phyloP scores from a whole-genome alignment of 352 stramenopile genomes.

The Pythium scleroteichum region DNA sequence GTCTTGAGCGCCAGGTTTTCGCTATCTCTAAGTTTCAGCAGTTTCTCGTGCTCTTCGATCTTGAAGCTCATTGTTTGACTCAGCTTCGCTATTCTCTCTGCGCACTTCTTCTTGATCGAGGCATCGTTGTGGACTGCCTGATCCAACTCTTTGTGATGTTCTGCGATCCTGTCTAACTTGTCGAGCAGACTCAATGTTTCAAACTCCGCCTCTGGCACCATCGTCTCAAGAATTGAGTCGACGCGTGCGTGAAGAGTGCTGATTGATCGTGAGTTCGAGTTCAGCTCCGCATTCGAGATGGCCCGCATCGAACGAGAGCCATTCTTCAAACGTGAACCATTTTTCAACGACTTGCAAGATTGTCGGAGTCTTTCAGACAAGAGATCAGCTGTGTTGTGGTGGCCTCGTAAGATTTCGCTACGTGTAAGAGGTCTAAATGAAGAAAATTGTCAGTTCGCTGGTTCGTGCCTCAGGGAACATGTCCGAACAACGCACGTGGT shows the following conservation, averaged over 20 bases:
- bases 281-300: no score
- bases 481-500: slow-evolving; percentile 4
- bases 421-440: not conserved
- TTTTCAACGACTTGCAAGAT: slow-evolving; percentile 59
- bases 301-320: no score
- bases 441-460: not conserved
- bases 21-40: slow-evolving; percentile 41
- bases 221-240: slow-evolving; percentile 37
- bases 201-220: slow-evolving; percentile 4
- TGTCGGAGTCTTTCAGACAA: slow-evolving; percentile 47
- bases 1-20: slow-evolving; percentile 39
- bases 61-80: slow-evolving; percentile 72
- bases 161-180: slow-evolving; percentile 47
- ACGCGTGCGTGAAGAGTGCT: slow-evolving; percentile 30
- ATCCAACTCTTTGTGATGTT: slow-evolving; percentile 36
- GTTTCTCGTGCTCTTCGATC: slow-evolving; percentile 60
- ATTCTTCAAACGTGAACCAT: not conserved
- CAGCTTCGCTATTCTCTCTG: slow-evolving; percentile 66
- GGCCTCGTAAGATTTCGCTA: not conserved
- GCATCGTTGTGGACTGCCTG: slow-evolving; percentile 41
- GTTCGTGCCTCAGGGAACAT: not conserved
- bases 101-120: slow-evolving; percentile 69
- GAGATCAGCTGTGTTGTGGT: slow-evolving; percentile 27
- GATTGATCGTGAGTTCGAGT: slow-evolving; percentile 2
- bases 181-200: slow-evolving; percentile 39